Evolutionary conservation across 78 protist species (phyloP), one percentile per base, ranked within the genome.

Genomic region (Chrysochromulina parva): DNA sequence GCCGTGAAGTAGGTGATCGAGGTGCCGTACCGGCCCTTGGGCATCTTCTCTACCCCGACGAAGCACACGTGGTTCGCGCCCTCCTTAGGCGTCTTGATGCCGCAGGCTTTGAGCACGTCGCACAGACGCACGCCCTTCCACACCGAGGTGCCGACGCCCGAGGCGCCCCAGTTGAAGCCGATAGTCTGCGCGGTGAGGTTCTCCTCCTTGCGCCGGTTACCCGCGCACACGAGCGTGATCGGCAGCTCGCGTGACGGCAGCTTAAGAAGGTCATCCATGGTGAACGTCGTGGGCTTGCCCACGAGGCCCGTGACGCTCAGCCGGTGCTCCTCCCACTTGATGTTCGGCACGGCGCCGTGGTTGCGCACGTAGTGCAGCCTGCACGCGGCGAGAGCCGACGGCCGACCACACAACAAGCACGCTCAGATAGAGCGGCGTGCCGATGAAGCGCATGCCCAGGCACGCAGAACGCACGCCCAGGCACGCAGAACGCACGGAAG

Each of bases 121-220:
- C 82, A 47, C 4, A 82, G 73, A 4, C 47, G 88, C 55, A 52
- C 81, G 60, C 93, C 93, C 22, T 65, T 69, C 93, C 93, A 91
- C n/a, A 81, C 62, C 13, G 71, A 11, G 48, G 73, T 54, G 4
- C 38, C 14, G 9, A 54, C 48, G 11, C 59, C 93, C 28, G 93
- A 66, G 16, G 93, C 69, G 69, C 93, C 93, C 93, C 93, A 91
- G 47, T 50, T 48, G 89, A 91, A 91, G 53, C 93, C 93, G 54
- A 84, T 66, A 24, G 90, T 84, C 67, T 91, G 87, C 90, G 74
- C 76, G 67, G 55, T 52, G 66, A 71, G 87, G 74, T 91, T 85
- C 86, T 85, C 80, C 71, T 91, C 93, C 67, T 91, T 85, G 55
- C 93, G 90, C 50, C 93, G 89, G 85, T 91, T 91, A 84, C 93